Percentiles rank a stretch among this genome's conserved stretches.
Evolutionary conservation across 2,329 filamentous ascomycete genomes (phyloP).

Genomic region (Coniella lustricola): DNA sequence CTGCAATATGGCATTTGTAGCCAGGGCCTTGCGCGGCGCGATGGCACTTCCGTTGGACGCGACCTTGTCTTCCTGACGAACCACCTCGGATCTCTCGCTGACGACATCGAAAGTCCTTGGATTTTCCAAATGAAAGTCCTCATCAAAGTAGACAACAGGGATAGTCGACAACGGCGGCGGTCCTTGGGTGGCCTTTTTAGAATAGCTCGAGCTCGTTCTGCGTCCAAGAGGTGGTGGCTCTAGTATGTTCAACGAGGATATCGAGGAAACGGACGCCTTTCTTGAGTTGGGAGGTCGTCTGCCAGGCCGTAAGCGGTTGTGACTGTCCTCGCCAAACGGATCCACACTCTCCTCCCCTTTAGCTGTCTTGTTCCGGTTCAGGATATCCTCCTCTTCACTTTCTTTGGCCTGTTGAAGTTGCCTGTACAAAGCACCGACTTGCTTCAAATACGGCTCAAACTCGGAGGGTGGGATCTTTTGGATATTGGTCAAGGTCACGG

Average conservation of each 20-base stretch:
- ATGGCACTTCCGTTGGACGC: constrained; percentile 49
- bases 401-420: constrained; percentile 80
- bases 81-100: constrained; percentile 92
- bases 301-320: constrained; percentile 41
- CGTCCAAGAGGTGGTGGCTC: constrained; percentile 37
- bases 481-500: constrained; percentile 85
- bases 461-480: constrained; percentile 69
- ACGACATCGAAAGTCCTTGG: constrained; percentile 94
- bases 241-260: constrained; percentile 43
- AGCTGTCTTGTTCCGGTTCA: constrained; percentile 28
- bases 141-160: constrained; percentile 87
- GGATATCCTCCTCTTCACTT: constrained; percentile 55
- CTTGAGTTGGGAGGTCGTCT: constrained; percentile 32
- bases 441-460: constrained; percentile 77
- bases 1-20: constrained; percentile 93
- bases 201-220: constrained; percentile 40
- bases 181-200: constrained; percentile 58
- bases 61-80: constrained; percentile 56
- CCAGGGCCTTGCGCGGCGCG: constrained; percentile 73
- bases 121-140: constrained; percentile 91
- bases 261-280: constrained; percentile 37
- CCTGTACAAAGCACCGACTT: constrained; percentile 83
- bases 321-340: constrained; percentile 22
- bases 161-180: constrained; percentile 87
- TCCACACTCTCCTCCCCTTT: constrained; percentile 38